phyloP scores from a whole-genome alignment of 2,329 filamentous ascomycete species.

The Sporothrix mexicana region DNA sequence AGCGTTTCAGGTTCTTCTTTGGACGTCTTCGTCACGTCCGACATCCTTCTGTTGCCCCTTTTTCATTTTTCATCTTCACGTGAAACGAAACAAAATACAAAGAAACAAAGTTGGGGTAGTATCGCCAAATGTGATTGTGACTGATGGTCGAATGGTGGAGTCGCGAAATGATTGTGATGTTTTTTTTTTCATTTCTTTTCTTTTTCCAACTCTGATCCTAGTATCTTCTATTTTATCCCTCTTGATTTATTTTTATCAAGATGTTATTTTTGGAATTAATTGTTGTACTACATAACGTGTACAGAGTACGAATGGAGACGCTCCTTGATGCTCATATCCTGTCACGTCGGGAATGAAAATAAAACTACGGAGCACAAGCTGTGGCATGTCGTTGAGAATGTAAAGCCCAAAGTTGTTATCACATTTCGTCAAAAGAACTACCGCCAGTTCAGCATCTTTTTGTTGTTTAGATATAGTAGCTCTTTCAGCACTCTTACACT shows the following conservation, averaged over 20 bases:
- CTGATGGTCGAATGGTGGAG: too few relatives aligned
- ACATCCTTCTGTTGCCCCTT: background rate
- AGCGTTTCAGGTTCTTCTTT: constrained; percentile 18
- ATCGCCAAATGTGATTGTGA: constrained; percentile 8
- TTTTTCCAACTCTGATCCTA: background rate
- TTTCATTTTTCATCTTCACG: background rate
- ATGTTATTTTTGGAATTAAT: background rate
- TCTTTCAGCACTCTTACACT: too few relatives aligned
- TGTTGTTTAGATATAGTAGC: too few relatives aligned
- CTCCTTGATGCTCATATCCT: too few relatives aligned
- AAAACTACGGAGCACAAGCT: too few relatives aligned
- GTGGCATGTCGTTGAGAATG: too few relatives aligned
- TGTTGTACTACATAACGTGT: background rate
- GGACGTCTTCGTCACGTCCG: background rate
- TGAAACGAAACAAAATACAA: constrained; percentile 15
- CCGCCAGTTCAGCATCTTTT: too few relatives aligned
- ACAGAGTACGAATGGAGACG: background rate
- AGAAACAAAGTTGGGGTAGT: constrained; percentile 5
- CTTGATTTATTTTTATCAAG: too few relatives aligned
- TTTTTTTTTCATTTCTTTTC: background rate
- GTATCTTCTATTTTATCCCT: background rate
- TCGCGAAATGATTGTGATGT: background rate
- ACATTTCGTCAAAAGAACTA: too few relatives aligned
- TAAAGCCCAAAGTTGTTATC: too few relatives aligned
- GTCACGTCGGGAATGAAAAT: too few relatives aligned